phyloP scores from a whole-genome alignment of 345 rosid species.

The Carallia brachiata region DNA sequence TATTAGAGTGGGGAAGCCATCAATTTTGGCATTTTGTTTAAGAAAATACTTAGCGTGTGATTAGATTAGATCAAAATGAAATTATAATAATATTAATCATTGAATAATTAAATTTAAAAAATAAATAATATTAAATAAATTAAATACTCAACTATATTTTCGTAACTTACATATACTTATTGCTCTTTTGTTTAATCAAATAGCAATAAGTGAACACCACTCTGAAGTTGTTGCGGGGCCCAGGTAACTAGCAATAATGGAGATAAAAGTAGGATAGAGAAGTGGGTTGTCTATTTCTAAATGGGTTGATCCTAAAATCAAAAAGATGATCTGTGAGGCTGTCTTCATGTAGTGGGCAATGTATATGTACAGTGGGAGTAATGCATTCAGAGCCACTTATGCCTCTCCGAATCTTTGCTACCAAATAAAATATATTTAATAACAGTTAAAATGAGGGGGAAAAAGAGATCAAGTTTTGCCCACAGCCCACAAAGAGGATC shows the following conservation, averaged over 20 bases:
- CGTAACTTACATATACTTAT: too few relatives aligned
- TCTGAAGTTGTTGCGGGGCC: constrained; percentile 15
- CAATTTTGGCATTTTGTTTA: neutral
- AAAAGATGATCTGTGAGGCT: constrained; percentile 31
- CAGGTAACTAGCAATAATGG: constrained; percentile 25
- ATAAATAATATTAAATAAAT: too few relatives aligned
- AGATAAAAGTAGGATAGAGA: constrained; percentile 14
- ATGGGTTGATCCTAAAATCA: constrained; percentile 17
- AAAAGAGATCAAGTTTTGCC: constrained; percentile 22
- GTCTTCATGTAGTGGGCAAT: constrained; percentile 30
- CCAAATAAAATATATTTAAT: constrained; percentile 1
- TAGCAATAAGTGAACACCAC: constrained; percentile 3
- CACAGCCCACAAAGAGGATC: constrained; percentile 1
- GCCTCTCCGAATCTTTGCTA: constrained; percentile 34
- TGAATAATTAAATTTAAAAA: too few relatives aligned
- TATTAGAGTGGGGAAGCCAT: constrained; percentile 9
- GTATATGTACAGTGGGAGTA: constrained; percentile 26
- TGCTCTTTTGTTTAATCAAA: neutral
- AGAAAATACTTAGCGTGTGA: too few relatives aligned
- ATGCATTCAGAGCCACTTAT: constrained; percentile 33
- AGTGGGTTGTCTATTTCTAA: constrained; percentile 22
- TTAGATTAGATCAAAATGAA: too few relatives aligned
- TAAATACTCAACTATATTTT: too few relatives aligned
- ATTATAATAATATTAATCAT: too few relatives aligned
- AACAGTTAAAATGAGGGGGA: constrained; percentile 4